Evolutionary conservation across 768 basidiomycete genomes (phyloP), one percentile per base, ranked within the genome.

Genomic region (Chlorophyllum brunneum): DNA sequence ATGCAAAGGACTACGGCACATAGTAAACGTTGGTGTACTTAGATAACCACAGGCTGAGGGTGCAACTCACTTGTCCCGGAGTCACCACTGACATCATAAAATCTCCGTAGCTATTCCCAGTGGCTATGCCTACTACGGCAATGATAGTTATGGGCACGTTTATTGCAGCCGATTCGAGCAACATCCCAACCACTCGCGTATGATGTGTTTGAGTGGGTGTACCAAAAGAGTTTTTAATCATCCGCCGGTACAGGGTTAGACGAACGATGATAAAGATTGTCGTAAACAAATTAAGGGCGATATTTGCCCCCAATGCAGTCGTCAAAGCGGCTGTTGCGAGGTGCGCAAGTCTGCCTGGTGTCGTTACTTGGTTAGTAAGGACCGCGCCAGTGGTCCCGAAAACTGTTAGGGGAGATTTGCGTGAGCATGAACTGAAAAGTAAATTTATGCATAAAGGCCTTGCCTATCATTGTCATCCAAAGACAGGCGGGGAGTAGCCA

Each of bases 81-180:
- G 27, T 29, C 10, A 43, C 41, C 13, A 45, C 44, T 30, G 44
- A 45, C 30, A 30, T 45, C 29, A 49, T 40, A 22, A 49, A 39
- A n/a, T 31, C 38, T 7, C 48, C 38, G 30, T 30, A 40, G 18
- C 9, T 29, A 7, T 5, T 40, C 10, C 26, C 10, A 11, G 38
- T 40, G 5, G 38, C 48, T 20, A 49, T 29, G 5, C 48, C 48
- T n/a, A 49, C 48, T 20, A 18, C 18, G 5, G 39, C 48, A 39
- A 31, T 23, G 27, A 49, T 22, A 2, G 48, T 31, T 8, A 40
- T 31, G 9, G 48, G 48, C 3, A 49, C 26, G 18, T 49, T 49
- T 18, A 49, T 49, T 29, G 38, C 48, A 2, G 48, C 48, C 1
- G 48, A 49, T 11, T 49, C 38, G 10, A 49, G 38, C n/a, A 49